Conservation (phyloP, 176 grass and related monocot species). For the Urochloa ruziziensis region DNA sequence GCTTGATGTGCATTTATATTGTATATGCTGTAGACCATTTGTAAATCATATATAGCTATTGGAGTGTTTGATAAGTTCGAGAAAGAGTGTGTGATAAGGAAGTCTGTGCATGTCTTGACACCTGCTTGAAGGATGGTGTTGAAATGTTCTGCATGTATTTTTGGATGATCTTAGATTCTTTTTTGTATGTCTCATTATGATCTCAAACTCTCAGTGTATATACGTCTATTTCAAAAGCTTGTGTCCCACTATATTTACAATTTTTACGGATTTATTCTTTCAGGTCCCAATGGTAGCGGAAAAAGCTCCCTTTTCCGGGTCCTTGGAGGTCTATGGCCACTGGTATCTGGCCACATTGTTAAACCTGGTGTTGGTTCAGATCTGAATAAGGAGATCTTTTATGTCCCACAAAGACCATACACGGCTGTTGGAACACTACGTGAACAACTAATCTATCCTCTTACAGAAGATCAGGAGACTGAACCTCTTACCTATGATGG, state of each 20-base stretch:
- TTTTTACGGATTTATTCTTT: constrained; percentile 19
- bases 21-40: constrained; percentile 13
- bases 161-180: constrained; percentile 12
- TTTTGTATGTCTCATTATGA: not conserved
- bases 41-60: constrained; percentile 16
- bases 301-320: constrained; percentile 99
- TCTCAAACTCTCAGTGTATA: not conserved
- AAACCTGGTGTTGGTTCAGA: constrained; percentile 98
- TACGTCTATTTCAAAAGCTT: constrained; percentile 1
- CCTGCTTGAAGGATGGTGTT: not conserved
- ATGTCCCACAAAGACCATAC: constrained; percentile 98
- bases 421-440: constrained; percentile 98
- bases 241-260: not conserved
- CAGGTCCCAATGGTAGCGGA: constrained; percentile 97
- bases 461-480: constrained; percentile 79
- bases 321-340: constrained; percentile 95
- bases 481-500: constrained; percentile 73
- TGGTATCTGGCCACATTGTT: constrained; percentile 94
- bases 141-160: constrained; percentile 2
- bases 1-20: not conserved
- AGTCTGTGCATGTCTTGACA: not conserved
- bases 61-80: too few relatives aligned
- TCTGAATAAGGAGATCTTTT: constrained; percentile 99
- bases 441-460: constrained; percentile 98
- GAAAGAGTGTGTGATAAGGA: constrained; percentile 12